Evolutionary conservation across 2,329 filamentous ascomycete genomes (phyloP).

Genomic region (Epichloe hybrida): DNA sequence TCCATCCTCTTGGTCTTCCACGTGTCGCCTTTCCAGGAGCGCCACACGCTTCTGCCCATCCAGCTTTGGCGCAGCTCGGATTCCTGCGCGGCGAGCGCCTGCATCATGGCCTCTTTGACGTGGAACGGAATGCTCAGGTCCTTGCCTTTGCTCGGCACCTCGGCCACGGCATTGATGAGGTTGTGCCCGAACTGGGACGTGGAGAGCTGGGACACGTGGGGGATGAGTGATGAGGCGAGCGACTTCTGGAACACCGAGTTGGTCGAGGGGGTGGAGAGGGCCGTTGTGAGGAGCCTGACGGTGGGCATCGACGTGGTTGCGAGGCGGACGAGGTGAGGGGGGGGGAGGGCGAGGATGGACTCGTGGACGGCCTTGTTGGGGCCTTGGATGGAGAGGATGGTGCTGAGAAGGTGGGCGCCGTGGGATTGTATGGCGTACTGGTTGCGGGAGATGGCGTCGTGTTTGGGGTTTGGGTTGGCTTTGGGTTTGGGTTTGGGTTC

Average conservation of each 20-base stretch:
- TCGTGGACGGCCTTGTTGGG: slow-evolving; percentile 60
- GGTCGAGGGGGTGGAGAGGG: slow-evolving; percentile 33
- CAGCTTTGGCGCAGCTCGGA: slow-evolving; percentile 36
- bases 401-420: slow-evolving; percentile 66
- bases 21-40: slow-evolving; percentile 42
- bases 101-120: slow-evolving; percentile 42
- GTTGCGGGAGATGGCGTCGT: slow-evolving; percentile 31
- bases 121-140: slow-evolving; percentile 40
- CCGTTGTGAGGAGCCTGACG: slow-evolving; percentile 35
- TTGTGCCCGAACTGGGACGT: slow-evolving; percentile 37
- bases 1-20: slow-evolving; percentile 40
- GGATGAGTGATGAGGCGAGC: slow-evolving; percentile 33
- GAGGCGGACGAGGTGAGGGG: slow-evolving; percentile 47
- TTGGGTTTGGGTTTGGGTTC: not conserved
- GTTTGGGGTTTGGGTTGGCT: slow-evolving; percentile 4
- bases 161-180: slow-evolving; percentile 34
- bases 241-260: slow-evolving; percentile 43
- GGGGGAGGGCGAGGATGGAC: slow-evolving; percentile 48
- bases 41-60: slow-evolving; percentile 43
- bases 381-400: slow-evolving; percentile 64
- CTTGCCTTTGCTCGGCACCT: slow-evolving; percentile 34
- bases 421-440: slow-evolving; percentile 47
- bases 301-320: slow-evolving; percentile 41
- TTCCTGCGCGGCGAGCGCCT: slow-evolving; percentile 33
- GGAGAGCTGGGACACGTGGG: slow-evolving; percentile 31